Evolutionary conservation across 2,329 filamentous ascomycete genomes (phyloP).

Genomic region (Fusarium goolgardi): DNA sequence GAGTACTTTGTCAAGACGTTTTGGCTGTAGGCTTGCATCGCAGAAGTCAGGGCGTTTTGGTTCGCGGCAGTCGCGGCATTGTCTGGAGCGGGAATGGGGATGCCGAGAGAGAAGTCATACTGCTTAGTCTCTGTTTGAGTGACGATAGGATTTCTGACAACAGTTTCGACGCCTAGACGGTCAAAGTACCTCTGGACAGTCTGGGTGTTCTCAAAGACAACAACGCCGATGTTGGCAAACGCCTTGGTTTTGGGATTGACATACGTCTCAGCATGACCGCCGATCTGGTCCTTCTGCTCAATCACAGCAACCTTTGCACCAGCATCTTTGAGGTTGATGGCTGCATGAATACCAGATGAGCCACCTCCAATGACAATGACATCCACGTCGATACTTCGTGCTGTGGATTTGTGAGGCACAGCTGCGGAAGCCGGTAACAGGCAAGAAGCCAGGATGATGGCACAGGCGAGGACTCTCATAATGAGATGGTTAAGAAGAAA

Average conservation of each 20-base stretch:
- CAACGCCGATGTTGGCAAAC: conserved; percentile 30
- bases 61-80: neutral
- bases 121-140: neutral
- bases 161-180: conserved; percentile 18
- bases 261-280: conserved; percentile 41
- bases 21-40: conserved; percentile 17
- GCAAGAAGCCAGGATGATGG: conserved; percentile 3
- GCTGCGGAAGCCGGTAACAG: neutral
- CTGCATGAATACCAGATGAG: conserved; percentile 27
- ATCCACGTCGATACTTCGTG: conserved; percentile 6
- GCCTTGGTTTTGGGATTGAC: conserved; percentile 19
- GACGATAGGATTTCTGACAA: neutral
- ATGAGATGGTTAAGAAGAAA: neutral
- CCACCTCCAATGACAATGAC: conserved; percentile 33
- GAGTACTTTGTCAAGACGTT: conserved; percentile 33
- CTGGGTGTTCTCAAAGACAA: conserved; percentile 25
- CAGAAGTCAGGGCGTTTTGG: conserved; percentile 8
- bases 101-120: conserved; percentile 35
- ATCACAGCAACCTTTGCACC: conserved; percentile 31
- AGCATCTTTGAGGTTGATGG: conserved; percentile 20
- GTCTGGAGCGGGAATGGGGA: conserved; percentile 27
- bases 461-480: conserved; percentile 10
- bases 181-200: conserved; percentile 31
- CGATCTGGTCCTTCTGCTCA: conserved; percentile 35
- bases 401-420: neutral